Conservation (phyloP, 257 asterid genomes). For the Asclepias syriaca region DNA sequence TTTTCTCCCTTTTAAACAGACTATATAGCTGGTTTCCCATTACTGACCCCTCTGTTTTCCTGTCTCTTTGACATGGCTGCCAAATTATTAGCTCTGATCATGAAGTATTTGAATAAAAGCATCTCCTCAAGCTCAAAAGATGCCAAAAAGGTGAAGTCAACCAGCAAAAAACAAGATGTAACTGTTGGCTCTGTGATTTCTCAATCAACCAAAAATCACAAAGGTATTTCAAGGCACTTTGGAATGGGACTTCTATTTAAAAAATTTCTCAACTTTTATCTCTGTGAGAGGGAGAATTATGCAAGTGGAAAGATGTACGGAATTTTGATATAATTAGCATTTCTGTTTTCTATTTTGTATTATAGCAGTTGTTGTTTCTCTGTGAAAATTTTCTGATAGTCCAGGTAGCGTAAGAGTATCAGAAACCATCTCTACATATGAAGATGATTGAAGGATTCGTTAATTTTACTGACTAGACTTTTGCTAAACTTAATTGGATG, state of each 20-base stretch:
- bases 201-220: constrained; percentile 7
- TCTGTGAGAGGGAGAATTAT: too few species aligned
- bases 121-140: constrained; percentile 16
- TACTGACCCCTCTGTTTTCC: neutral
- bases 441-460: neutral
- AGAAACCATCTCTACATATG: neutral
- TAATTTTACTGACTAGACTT: neutral
- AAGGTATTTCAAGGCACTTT: constrained; percentile 12
- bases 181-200: constrained; percentile 14
- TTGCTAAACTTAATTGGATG: neutral
- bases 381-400: neutral
- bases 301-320: neutral
- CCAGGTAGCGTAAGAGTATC: neutral
- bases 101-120: constrained; percentile 21
- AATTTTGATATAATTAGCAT: neutral
- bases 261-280: too few species aligned
- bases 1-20: neutral
- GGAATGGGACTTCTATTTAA: neutral
- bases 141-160: constrained; percentile 8
- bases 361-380: neutral
- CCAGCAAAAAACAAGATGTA: constrained; percentile 8
- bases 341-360: neutral
- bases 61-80: neutral
- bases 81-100: constrained; percentile 24
- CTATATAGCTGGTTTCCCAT: neutral